Conservation (phyloP, 805 yeast species). For the Barnettozyma californica region DNA sequence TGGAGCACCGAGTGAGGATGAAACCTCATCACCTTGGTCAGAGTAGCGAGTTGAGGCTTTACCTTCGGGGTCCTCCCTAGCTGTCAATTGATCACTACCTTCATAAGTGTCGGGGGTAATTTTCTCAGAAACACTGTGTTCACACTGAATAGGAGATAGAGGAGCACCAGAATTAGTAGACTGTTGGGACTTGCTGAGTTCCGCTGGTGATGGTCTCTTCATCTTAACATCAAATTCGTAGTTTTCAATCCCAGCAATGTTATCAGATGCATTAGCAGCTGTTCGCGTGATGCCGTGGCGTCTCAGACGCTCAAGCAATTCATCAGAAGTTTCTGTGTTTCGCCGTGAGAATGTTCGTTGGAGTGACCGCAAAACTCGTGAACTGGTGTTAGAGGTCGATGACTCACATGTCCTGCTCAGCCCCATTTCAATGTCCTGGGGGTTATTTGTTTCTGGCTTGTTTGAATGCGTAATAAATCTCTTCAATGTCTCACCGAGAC, state of each 20-base stretch:
- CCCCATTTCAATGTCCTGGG: conserved; percentile 15
- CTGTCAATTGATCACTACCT: background rate
- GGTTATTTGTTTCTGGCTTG: background rate
- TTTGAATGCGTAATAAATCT: conserved; percentile 24
- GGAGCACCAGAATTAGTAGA: background rate
- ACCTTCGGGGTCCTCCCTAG: background rate
- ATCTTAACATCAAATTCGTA: conserved; percentile 17
- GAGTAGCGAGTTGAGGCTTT: background rate
- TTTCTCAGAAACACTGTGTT: background rate
- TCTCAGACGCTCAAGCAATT: conserved; percentile 28
- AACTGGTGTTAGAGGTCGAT: background rate
- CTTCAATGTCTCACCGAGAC: conserved; percentile 30
- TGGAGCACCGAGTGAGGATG: background rate
- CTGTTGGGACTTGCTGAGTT: background rate
- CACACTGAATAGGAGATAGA: conserved; percentile 7
- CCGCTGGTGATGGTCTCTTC: conserved; percentile 8
- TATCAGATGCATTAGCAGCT: conserved; percentile 40
- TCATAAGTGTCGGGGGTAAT: background rate
- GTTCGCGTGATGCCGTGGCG: conserved; percentile 35
- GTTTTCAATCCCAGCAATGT: conserved; percentile 40
- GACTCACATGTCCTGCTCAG: conserved; percentile 11
- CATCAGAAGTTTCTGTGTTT: conserved; percentile 22
- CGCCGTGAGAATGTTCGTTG: conserved; percentile 17
- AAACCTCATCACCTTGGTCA: background rate
- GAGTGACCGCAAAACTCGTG: conserved; percentile 14